Evolutionary conservation across 2,329 filamentous ascomycete genomes (phyloP), one percentile per base, ranked within the genome.

Genomic region (Sarocladium brachiariae): DNA sequence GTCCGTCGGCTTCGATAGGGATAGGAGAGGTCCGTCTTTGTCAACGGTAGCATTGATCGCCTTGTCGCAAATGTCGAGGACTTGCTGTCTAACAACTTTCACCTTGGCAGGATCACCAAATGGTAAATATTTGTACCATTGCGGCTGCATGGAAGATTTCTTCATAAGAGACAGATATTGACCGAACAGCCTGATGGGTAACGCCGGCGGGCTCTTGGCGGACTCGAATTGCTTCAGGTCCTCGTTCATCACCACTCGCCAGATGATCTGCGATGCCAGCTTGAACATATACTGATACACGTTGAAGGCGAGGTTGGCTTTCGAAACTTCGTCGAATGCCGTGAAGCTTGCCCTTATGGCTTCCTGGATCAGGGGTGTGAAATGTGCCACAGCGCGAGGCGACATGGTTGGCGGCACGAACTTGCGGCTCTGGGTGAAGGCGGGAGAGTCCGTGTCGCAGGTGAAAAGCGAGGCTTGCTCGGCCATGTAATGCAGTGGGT

Each of bases 301-400:
- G 51, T 76, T 75, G 63, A 65, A 76, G 2, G 71, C 66, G 54
- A 74, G 68, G 4, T 64, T 68, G 61, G 24, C 9, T 27, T 71
- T 61, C 54, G 80, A 78, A 0, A 84, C 65, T 46, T 71, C 66
- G 52, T 76, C 73, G 27, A 76, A 75, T 2, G 75, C 70, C 5
- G 64, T 66, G 58, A 75, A 81, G 0, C 75, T 61, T 16, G 73
- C 65, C 55, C 80, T 72, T 2, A 78, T 69, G 0, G 73, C 75
- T 43, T 68, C 61, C 54, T 82, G 77, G 77, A 84, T 83, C 0
- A 70, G 72, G 0, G 80, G 78, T 0, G 77, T 72, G 53, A 84
- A 83, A 56, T 83, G 80, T 1, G 75, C 68, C 4, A 84, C 78
- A 0, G 80, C 80, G 58, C 80, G 81, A 27, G 80, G 79, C 0